Base-by-base conservation (phyloP, 352 stramenopile genomes). In the Hyaloperonospora brassicae region DNA sequence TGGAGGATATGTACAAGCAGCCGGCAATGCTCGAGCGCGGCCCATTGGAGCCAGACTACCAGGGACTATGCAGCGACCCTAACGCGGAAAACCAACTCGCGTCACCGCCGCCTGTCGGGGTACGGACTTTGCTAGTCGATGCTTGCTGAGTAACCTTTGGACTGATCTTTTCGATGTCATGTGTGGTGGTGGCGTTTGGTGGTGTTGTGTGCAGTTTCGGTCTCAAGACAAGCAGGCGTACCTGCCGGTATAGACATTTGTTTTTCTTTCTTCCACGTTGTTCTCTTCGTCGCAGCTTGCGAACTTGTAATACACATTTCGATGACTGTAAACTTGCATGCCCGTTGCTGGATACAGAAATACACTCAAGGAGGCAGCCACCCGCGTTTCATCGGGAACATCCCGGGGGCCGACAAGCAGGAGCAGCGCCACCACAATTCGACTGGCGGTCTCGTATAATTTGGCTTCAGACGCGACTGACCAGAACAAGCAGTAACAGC, bases 21-120 rank as follows among this genome's bases (percentile, higher is more conserved):
- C 78, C 75, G 4, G 79, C 74, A 17, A 79, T 87, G 68, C 44
- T 72, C 21, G 70, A 90, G 55, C 76, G 80, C 38, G 69, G 57
- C 1, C 76, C 80, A 14, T 59, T 93, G 41, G 64, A 86, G 51
- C 83, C 83, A 2, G 80, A 93, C 64, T 91, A 91, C 68, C 67
- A 75, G 55, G 67, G 73, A 47, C 74, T 90, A 45, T 68, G 62
- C 22, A 90, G 76, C 51, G 72, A 90, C 52, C 73, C 74, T 41
- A 72, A 86, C 58, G 57, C 66, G 47, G 64, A 73, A 54, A 69
- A 85, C 64, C 75, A 84, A 52, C 59, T 89, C 27, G 79, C 75
- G 53, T 87, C 79, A 43, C 79, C 79, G 27, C 72, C 73, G 25
- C 67, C 66, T 44, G 54, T 66, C 50, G 79, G 87, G 68, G 72